These are phyloP conservation scores for Closterium sp. DNA, from an alignment of 139 green algal species.

Conservation along the genomic window DNA sequence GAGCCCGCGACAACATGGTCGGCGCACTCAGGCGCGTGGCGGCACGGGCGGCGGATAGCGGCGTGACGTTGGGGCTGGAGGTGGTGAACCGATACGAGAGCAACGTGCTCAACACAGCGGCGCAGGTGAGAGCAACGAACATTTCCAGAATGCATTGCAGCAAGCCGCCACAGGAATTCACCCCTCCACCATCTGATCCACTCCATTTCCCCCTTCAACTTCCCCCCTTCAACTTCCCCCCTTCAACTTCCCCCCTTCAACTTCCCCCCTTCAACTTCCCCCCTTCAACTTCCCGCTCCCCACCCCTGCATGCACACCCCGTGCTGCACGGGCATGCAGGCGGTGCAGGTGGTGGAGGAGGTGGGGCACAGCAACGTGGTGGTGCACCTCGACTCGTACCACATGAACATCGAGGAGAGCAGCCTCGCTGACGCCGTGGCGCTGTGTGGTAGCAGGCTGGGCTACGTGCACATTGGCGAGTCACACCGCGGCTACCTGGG, in stretches of 20 bases:
- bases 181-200: too few relatives aligned
- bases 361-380: slow-evolving; percentile 28
- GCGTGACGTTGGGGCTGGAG: slow-evolving; percentile 43
- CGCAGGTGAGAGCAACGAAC: slow-evolving; percentile 41
- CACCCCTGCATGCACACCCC: too few relatives aligned
- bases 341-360: slow-evolving; percentile 27
- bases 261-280: too few relatives aligned
- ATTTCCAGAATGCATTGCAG: too few relatives aligned
- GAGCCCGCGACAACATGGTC: slow-evolving; percentile 20
- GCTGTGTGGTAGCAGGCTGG: slow-evolving; percentile 32
- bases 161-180: too few relatives aligned
- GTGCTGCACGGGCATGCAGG: slow-evolving; percentile 6
- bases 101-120: slow-evolving; percentile 45
- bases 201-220: too few relatives aligned
- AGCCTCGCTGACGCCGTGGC: slow-evolving; percentile 26
- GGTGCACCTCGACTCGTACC: slow-evolving; percentile 51
- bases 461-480: slow-evolving; percentile 54
- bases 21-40: slow-evolving; percentile 18
- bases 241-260: too few relatives aligned
- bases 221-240: too few relatives aligned
- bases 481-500: slow-evolving; percentile 42
- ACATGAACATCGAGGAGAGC: slow-evolving; percentile 55
- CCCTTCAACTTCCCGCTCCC: too few relatives aligned
- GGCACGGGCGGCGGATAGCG: neutral
- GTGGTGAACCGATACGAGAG: slow-evolving; percentile 54